These are phyloP conservation scores for Acanthamoeba lenticulata DNA, from an alignment of 208 protist species.

Conservation along the genomic window DNA sequence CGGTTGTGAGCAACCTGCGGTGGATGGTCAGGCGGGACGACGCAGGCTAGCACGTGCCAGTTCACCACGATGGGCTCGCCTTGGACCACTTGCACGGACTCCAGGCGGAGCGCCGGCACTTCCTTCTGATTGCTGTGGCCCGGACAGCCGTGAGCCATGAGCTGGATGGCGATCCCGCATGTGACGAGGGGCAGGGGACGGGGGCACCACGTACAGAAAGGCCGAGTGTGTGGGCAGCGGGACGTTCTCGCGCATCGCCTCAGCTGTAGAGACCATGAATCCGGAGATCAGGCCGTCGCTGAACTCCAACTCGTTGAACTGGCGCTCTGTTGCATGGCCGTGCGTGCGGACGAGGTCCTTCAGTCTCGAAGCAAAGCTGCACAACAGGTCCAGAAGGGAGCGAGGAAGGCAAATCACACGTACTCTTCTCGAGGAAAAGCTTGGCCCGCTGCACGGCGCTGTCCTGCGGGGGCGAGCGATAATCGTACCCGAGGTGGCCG, in stretches of 20 bases:
- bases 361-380: not conserved
- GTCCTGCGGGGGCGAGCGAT: not conserved
- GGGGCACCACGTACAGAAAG: no score
- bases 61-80: not conserved
- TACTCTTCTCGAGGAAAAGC: not conserved
- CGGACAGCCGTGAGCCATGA: no score
- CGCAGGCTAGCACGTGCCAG: not conserved
- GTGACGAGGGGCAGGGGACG: no score
- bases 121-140: not conserved
- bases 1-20: no score
- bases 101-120: not conserved
- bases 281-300: not conserved
- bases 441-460: not conserved
- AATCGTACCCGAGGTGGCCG: not conserved
- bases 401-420: not conserved
- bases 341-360: not conserved
- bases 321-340: not conserved
- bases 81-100: not conserved
- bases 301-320: not conserved
- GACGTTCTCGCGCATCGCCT: not conserved
- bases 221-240: not conserved
- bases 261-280: not conserved
- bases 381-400: not conserved
- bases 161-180: not conserved
- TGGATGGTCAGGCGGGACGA: no score